Base-by-base conservation (phyloP, 2,329 filamentous ascomycete species). In the Fusarium continuum region DNA sequence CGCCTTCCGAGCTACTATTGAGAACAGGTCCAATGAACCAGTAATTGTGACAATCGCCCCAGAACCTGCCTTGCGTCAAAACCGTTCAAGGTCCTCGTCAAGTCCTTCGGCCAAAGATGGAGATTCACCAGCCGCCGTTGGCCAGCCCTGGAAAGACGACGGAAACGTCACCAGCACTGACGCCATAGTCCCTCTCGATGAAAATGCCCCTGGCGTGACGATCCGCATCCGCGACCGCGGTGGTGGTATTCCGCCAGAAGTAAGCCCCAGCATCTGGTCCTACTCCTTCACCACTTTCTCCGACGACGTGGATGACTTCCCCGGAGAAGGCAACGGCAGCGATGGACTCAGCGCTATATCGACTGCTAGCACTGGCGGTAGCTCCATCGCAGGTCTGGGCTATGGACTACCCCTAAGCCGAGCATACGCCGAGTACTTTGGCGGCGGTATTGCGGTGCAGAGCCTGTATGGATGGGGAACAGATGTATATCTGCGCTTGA, bases 341-440 rank as follows among this genome's bases (percentile, higher is more conserved):
- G 77, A 79, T 25, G 91, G 90, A 0, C 78, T 97, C 61, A 90
- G 89, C 70, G 88, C 89, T 5, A 89, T 97, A 43, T 89, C 91
- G 2, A 85, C 85, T 2, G 87, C 88, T 25, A 89, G 88, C 50
- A 87, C 85, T 0, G 91, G 91, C 46, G 85, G 86, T 1, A 93
- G 90, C 73, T 94, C 91, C 38, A 96, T 99, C 57, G 95, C 95
- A 0, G 95, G 95, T 0, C 77, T 99, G 43, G 95, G 95, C 2
- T 99, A 99, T 74, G 95, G 95, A 1, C 75, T 99, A 62, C 95
- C 95, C 2, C 78, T 99, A 19, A 93, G 93, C 48, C 85, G 95
- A 61, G 94, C 95, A 0, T 99, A 99, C 73, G 95, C 95, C 1
- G 94, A 99, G 79, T 99, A 98, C 72, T 99, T 99, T 80, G 95